phyloP scores from a whole-genome alignment of 805 yeast genomes.

The Pichia rugopelliculosa region DNA sequence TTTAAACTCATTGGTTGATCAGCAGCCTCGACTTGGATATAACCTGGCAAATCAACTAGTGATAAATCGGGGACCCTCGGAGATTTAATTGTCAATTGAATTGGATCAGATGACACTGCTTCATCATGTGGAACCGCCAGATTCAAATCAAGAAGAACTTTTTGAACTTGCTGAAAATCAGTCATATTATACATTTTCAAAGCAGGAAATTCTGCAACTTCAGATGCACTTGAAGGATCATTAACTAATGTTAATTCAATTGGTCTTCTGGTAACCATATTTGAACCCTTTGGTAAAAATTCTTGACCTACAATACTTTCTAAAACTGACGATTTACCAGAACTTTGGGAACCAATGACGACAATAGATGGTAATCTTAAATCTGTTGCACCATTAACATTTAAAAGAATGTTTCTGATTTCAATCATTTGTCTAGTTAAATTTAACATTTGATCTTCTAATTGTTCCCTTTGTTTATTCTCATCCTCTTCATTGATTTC shows the following conservation, averaged over 20 bases:
- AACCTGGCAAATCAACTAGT: slow-evolving; percentile 93
- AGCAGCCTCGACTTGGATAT: slow-evolving; percentile 92
- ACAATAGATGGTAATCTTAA: slow-evolving; percentile 89
- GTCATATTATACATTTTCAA: slow-evolving; percentile 73
- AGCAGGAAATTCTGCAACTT: slow-evolving; percentile 90
- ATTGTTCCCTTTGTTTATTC: slow-evolving; percentile 40
- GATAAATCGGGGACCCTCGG: slow-evolving; percentile 90
- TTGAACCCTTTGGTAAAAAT: slow-evolving; percentile 92
- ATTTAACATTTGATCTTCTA: slow-evolving; percentile 77
- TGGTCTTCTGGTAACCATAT: slow-evolving; percentile 98
- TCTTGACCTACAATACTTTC: slow-evolving; percentile 98
- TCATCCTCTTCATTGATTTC: slow-evolving; percentile 39
- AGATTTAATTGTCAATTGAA: slow-evolving; percentile 83
- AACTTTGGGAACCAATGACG: slow-evolving; percentile 94
- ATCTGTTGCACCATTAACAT: slow-evolving; percentile 65
- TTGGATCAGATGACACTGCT: slow-evolving; percentile 89
- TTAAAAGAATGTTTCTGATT: slow-evolving; percentile 70
- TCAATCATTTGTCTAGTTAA: slow-evolving; percentile 96
- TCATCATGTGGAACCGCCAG: slow-evolving; percentile 84
- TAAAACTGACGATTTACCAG: slow-evolving; percentile 93
- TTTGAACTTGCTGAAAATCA: slow-evolving; percentile 84
- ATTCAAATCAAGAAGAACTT: slow-evolving; percentile 78
- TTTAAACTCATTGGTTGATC: slow-evolving; percentile 89
- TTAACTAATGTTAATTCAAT: slow-evolving; percentile 90
- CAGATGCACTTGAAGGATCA: slow-evolving; percentile 71